These are phyloP conservation scores for Vitellaria paradoxa DNA, from an alignment of 179 eudicot species.

Conservation along the genomic window DNA sequence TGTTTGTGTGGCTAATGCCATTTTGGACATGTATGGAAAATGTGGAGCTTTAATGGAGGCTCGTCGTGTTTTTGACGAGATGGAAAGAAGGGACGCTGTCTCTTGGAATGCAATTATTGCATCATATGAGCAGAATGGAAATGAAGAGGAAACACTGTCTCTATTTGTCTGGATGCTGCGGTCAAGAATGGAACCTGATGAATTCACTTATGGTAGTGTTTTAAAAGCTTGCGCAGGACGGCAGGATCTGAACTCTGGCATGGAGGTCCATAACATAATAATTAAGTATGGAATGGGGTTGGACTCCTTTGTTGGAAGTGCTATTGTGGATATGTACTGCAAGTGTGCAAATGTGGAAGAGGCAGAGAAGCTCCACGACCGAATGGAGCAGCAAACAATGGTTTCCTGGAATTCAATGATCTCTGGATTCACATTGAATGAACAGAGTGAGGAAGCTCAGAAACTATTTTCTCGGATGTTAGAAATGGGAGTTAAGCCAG, in stretches of 20 bases:
- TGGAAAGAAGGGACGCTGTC: slow-evolving; percentile 72
- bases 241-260: slow-evolving; percentile 45
- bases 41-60: slow-evolving; percentile 64
- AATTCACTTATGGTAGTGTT: slow-evolving; percentile 92
- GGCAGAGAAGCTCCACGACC: slow-evolving; percentile 74
- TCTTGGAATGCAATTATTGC: slow-evolving; percentile 95
- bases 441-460: slow-evolving; percentile 83
- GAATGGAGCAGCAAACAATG: slow-evolving; percentile 57
- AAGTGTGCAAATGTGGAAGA: slow-evolving; percentile 70
- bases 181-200: slow-evolving; percentile 74
- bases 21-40: slow-evolving; percentile 84
- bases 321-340: slow-evolving; percentile 93
- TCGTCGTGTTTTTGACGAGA: slow-evolving; percentile 56
- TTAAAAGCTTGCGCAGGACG: slow-evolving; percentile 67
- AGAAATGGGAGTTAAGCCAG: slow-evolving; percentile 63
- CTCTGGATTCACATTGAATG: slow-evolving; percentile 57
- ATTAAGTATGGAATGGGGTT: slow-evolving; percentile 69
- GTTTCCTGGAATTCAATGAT: slow-evolving; percentile 94
- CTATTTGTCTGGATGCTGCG: slow-evolving; percentile 63
- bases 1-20: slow-evolving; percentile 62
- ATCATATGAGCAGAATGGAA: slow-evolving; percentile 76
- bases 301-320: slow-evolving; percentile 65
- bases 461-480: slow-evolving; percentile 63
- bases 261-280: slow-evolving; percentile 56
- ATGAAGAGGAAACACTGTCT: slow-evolving; percentile 49